These are phyloP conservation scores for Epichloe sp. DNA, from an alignment of 2,329 filamentous ascomycete genomes.

Conservation along the genomic window DNA sequence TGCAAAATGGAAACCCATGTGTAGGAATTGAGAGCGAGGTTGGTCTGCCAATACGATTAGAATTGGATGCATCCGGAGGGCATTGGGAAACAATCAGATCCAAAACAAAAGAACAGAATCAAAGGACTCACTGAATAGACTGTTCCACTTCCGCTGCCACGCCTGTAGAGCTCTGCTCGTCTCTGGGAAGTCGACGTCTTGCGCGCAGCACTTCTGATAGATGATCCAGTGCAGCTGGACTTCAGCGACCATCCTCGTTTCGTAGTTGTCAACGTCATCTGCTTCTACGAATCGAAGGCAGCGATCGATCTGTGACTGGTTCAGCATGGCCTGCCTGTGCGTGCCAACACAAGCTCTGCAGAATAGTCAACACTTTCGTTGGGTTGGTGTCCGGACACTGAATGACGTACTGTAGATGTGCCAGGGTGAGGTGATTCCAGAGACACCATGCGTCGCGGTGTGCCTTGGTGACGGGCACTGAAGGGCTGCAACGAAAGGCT, in stretches of 20 bases:
- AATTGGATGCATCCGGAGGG: background rate
- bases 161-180: slow-evolving; percentile 5
- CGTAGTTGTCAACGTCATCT: slow-evolving; percentile 11
- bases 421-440: slow-evolving; percentile 17
- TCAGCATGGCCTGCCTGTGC: slow-evolving; percentile 11
- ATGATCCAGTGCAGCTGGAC: slow-evolving; percentile 17
- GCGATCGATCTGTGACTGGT: slow-evolving; percentile 10
- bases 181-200: slow-evolving; percentile 5
- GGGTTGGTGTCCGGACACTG: too few species aligned
- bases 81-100: too few species aligned
- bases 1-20: slow-evolving; percentile 18
- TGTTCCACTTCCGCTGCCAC: slow-evolving; percentile 13
- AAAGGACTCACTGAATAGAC: slow-evolving; percentile 7
- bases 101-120: too few species aligned
- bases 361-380: background rate
- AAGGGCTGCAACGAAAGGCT: background rate
- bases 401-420: slow-evolving; percentile 14
- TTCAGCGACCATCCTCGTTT: slow-evolving; percentile 16
- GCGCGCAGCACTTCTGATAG: slow-evolving; percentile 9
- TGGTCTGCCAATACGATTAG: slow-evolving; percentile 8
- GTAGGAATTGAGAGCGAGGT: slow-evolving; percentile 16
- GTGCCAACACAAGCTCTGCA: slow-evolving; percentile 16
- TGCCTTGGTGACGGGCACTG: background rate
- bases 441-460: slow-evolving; percentile 11
- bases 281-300: slow-evolving; percentile 8